These are phyloP conservation scores for Penicillium egyptiacum DNA, from an alignment of 495 filamentous ascomycete genomes.

Conservation along the genomic window DNA sequence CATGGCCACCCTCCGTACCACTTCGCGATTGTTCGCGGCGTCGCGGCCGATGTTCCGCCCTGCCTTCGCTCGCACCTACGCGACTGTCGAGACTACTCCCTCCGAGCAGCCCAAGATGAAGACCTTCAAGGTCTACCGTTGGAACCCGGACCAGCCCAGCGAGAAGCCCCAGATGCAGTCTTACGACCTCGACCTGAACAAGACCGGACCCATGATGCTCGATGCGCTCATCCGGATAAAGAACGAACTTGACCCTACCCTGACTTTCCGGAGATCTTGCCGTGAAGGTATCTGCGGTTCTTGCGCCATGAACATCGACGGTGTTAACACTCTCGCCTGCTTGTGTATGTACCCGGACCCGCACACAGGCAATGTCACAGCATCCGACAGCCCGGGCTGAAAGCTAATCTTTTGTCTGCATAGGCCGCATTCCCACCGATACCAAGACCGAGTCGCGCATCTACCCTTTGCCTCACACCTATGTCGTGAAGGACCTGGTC, in stretches of 20 bases:
- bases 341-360: slow-evolving; percentile 70
- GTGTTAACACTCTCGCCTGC: slow-evolving; percentile 93
- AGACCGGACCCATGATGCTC: slow-evolving; percentile 97
- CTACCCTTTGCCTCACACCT: slow-evolving; percentile 98
- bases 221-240: slow-evolving; percentile 97
- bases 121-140: slow-evolving; percentile 98
- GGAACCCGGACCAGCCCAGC: slow-evolving; percentile 88
- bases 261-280: slow-evolving; percentile 94
- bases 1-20: slow-evolving; percentile 80
- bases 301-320: slow-evolving; percentile 99
- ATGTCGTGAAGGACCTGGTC: slow-evolving; percentile 98
- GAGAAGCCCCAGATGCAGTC: slow-evolving; percentile 93
- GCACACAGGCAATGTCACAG: background rate
- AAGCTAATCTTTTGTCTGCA: slow-evolving; percentile 7
- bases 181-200: slow-evolving; percentile 93
- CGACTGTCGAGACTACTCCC: slow-evolving; percentile 50
- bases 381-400: background rate
- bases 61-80: slow-evolving; percentile 50
- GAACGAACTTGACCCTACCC: slow-evolving; percentile 95
- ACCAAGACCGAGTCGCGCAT: slow-evolving; percentile 81
- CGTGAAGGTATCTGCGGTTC: slow-evolving; percentile 97
- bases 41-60: slow-evolving; percentile 54
- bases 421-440: slow-evolving; percentile 92
- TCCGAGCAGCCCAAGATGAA: slow-evolving; percentile 67
- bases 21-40: slow-evolving; percentile 63